phyloP scores from a whole-genome alignment of 805 yeast genomes.

The Ogataea methanolica region DNA sequence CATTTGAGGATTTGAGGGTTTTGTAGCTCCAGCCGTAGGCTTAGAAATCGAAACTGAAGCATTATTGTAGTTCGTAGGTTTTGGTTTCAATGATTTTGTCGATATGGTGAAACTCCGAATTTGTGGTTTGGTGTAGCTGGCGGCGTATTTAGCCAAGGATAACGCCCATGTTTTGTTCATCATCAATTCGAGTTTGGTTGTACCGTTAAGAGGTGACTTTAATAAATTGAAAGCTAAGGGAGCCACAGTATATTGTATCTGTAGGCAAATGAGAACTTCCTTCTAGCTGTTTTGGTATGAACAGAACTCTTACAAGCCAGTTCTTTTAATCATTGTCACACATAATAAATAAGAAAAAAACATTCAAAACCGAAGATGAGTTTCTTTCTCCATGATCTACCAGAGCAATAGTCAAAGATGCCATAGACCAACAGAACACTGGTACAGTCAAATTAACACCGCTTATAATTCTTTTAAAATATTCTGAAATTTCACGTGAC shows the following conservation, averaged over 20 bases:
- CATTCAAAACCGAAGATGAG: too few species aligned
- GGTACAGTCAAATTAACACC: neutral
- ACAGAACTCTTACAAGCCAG: too few species aligned
- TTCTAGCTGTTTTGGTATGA: neutral
- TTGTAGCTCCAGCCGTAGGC: slow-evolving; percentile 1
- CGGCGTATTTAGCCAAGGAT: neutral
- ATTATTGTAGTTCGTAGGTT: slow-evolving; percentile 10
- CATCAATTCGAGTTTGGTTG: neutral
- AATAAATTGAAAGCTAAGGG: too few species aligned
- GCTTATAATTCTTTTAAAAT: neutral
- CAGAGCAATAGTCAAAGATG: neutral
- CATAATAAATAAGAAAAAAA: too few species aligned
- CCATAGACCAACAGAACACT: neutral
- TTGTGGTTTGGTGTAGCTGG: neutral
- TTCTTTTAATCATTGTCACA: too few species aligned
- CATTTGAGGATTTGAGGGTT: slow-evolving; percentile 58
- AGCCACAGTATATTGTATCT: too few species aligned
- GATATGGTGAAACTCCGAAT: slow-evolving; percentile 3
- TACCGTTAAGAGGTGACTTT: too few species aligned
- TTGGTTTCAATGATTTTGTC: slow-evolving; percentile 7
- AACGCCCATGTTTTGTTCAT: neutral
- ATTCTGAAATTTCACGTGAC: slow-evolving; percentile 18
- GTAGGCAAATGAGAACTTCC: neutral
- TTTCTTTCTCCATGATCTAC: too few species aligned
- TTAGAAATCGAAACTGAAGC: slow-evolving; percentile 9